These are phyloP conservation scores for Trichophyton benhamiae DNA, from an alignment of 2,329 filamentous ascomycete species.

Conservation along the genomic window DNA sequence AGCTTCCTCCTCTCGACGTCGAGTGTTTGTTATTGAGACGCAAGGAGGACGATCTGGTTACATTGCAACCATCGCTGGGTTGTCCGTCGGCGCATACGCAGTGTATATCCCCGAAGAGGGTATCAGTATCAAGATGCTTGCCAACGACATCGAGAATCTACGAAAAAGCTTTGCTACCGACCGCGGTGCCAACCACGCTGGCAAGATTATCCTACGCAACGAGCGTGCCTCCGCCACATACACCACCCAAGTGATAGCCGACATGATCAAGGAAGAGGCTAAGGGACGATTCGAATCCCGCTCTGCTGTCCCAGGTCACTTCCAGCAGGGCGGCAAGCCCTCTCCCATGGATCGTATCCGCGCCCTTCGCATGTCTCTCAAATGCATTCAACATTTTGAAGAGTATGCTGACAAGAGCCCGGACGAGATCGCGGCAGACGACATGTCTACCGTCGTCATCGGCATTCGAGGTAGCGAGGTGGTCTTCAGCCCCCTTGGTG, in stretches of 20 bases:
- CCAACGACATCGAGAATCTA: constrained; percentile 77
- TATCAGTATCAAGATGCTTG: constrained; percentile 84
- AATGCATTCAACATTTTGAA: constrained; percentile 87
- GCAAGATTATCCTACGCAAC: constrained; percentile 91
- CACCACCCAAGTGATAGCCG: constrained; percentile 81
- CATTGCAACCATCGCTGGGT: constrained; percentile 76
- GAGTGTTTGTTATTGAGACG: constrained; percentile 96
- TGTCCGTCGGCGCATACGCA: constrained; percentile 81
- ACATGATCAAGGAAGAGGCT: constrained; percentile 90
- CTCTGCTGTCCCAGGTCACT: constrained; percentile 83
- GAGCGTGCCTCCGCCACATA: constrained; percentile 87
- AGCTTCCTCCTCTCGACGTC: constrained; percentile 78
- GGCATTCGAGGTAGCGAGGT: constrained; percentile 85
- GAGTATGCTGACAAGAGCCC: constrained; percentile 54
- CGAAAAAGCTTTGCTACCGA: constrained; percentile 76
- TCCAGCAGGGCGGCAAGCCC: constrained; percentile 85
- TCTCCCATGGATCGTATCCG: constrained; percentile 93
- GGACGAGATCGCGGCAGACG: constrained; percentile 59
- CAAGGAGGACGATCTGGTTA: constrained; percentile 93
- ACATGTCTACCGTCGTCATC: constrained; percentile 66
- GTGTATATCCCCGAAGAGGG: constrained; percentile 97
- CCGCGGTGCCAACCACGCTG: constrained; percentile 75
- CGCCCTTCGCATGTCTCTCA: constrained; percentile 82
- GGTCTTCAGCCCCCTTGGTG: constrained; percentile 67
- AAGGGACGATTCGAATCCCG: constrained; percentile 85